These are phyloP conservation scores for Neurospora sp. DNA, from an alignment of 495 filamentous ascomycete species.

Conservation along the genomic window DNA sequence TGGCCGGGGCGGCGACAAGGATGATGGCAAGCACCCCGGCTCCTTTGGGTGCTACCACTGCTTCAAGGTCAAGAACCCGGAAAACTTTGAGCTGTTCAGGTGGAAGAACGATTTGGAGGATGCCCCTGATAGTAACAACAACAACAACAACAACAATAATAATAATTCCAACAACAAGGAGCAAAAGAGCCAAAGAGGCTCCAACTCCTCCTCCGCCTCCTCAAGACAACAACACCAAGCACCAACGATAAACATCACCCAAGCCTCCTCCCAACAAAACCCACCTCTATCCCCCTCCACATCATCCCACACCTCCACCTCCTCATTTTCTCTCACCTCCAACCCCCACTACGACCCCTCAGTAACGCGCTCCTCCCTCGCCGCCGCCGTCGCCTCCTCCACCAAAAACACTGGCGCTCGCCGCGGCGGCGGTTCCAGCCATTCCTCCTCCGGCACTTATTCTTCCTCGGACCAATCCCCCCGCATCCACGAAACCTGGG, in stretches of 20 bases:
- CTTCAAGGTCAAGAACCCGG: slow-evolving; percentile 8
- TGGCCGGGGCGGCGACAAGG: neutral
- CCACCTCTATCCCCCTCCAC: slow-evolving; percentile 2
- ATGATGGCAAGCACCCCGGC: neutral
- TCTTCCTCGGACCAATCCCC: neutral
- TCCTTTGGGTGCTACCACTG: slow-evolving; percentile 24
- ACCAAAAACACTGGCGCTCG: neutral
- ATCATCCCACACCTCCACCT: slow-evolving; percentile 17
- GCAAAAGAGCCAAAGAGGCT: neutral
- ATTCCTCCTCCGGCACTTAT: neutral
- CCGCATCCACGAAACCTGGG: slow-evolving; percentile 13
- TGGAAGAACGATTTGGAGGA: slow-evolving; percentile 6
- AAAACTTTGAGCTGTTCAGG: slow-evolving; percentile 17
- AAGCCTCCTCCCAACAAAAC: neutral
- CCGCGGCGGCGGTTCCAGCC: neutral
- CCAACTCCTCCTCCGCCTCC: neutral
- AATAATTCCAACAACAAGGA: neutral
- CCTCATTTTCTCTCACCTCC: slow-evolving; percentile 8
- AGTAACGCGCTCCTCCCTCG: slow-evolving; percentile 14
- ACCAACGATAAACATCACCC: neutral
- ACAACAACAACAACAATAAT: neutral
- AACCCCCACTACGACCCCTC: slow-evolving; percentile 21
- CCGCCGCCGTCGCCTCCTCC: neutral
- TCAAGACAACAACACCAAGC: neutral
- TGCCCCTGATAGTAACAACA: neutral